Percentiles rank a stretch among this genome's conserved stretches.
Evolutionary conservation across 305 asterid genomes (phyloP).

Genomic region (Rubia peregrina): DNA sequence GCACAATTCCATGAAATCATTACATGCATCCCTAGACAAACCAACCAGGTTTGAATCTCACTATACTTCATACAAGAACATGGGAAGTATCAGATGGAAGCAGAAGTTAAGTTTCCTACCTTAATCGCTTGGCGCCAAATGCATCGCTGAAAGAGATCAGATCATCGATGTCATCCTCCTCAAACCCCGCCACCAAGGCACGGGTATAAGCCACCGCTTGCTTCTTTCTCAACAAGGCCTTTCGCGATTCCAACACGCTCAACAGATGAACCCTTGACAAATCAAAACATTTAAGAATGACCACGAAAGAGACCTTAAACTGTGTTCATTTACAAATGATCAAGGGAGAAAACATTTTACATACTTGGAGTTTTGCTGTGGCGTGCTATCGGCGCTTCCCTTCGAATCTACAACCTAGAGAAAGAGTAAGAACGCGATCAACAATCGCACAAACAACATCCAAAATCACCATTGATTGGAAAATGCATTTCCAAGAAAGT

Average conservation of each 20-base stretch:
- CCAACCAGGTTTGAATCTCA: conserved; percentile 1
- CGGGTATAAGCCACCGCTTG: conserved; percentile 95
- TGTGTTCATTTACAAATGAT: conserved; percentile 8
- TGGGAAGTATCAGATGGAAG: not conserved
- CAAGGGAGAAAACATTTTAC: conserved; percentile 15
- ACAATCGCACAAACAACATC: not conserved
- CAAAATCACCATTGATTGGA: not conserved
- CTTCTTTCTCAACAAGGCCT: conserved; percentile 70
- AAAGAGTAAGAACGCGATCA: conserved; percentile 22
- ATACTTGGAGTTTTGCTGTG: conserved; percentile 58
- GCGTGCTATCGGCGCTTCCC: conserved; percentile 30
- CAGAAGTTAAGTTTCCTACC: conserved; percentile 30
- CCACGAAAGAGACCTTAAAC: conserved; percentile 9
- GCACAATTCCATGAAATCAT: conserved; percentile 58
- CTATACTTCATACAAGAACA: not conserved
- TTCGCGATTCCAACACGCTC: conserved; percentile 64
- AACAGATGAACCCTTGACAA: conserved; percentile 75
- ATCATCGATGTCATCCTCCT: conserved; percentile 50
- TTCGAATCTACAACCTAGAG: conserved; percentile 32
- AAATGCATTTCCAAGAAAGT: conserved; percentile 2
- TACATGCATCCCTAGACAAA: conserved; percentile 57
- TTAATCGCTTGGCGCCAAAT: conserved; percentile 73
- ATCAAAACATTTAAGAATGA: no score
- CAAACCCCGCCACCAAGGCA: conserved; percentile 71
- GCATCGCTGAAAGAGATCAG: conserved; percentile 64